Evolutionary conservation across 495 filamentous ascomycete species (phyloP).

Genomic region (Bombardia bombarda): DNA sequence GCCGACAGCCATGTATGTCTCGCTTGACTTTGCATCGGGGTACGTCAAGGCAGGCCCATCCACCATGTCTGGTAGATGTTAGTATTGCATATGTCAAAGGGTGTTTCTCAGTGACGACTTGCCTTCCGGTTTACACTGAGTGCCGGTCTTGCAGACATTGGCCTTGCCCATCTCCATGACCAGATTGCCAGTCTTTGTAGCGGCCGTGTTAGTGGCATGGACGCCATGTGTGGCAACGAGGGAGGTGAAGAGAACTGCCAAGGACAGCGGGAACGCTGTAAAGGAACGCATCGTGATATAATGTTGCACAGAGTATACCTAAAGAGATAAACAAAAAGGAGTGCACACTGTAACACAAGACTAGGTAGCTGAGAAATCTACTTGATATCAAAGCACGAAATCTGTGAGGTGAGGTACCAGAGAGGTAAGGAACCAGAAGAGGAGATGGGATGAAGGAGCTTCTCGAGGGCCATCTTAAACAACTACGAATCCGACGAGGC

Average conservation of each 20-base stretch:
- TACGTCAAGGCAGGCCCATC: slow-evolving; percentile 9
- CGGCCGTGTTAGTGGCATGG: no score
- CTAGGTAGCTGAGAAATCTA: no score
- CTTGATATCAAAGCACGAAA: no score
- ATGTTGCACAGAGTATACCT: no score
- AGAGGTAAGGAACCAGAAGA: no score
- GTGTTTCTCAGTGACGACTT: background rate
- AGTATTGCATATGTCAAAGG: background rate
- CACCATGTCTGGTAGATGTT: slow-evolving; percentile 6
- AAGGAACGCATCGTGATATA: background rate
- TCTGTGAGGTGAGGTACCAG: no score
- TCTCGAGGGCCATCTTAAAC: no score
- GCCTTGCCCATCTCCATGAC: slow-evolving; percentile 6
- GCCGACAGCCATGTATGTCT: slow-evolving; percentile 12
- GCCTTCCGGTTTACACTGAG: slow-evolving; percentile 9
- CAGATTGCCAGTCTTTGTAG: background rate
- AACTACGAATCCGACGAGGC: no score
- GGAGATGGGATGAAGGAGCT: no score
- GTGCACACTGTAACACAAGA: no score
- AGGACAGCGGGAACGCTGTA: background rate
- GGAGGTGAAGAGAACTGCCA: background rate
- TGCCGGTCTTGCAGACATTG: slow-evolving; percentile 6
- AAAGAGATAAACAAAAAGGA: no score
- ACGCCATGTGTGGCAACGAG: background rate
- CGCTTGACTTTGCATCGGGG: slow-evolving; percentile 5